Percentiles rank a stretch among this genome's conserved stretches.
phyloP scores from a whole-genome alignment of 129 eudicot species.

The Centrapalus pauciflorus region DNA sequence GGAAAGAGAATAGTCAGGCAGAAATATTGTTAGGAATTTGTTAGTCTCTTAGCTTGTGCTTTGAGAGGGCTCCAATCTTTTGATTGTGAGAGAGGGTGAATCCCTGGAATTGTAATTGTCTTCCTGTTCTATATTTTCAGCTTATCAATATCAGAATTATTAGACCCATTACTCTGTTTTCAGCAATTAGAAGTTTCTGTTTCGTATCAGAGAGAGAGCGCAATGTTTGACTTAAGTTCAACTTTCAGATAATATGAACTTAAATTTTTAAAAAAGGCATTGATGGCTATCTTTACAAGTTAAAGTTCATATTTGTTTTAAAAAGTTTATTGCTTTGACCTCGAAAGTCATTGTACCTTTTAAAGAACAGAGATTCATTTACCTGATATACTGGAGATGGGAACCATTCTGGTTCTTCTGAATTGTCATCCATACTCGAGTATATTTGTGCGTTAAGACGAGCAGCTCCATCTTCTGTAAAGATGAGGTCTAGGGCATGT shows the following conservation, averaged over 20 bases:
- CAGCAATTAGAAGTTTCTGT: no score
- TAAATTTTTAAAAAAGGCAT: not conserved
- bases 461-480: conserved; percentile 70
- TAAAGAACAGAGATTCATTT: not conserved
- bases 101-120: no score
- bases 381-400: conserved; percentile 82
- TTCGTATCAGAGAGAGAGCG: no score
- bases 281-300: not conserved
- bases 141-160: no score
- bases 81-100: no score
- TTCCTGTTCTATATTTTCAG: no score
- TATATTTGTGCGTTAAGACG: conserved; percentile 65
- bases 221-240: no score
- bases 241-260: not conserved
- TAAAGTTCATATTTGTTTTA: not conserved
- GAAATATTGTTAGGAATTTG: no score
- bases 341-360: not conserved
- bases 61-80: no score
- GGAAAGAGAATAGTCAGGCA: no score
- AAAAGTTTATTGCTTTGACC: not conserved
- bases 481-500: conserved; percentile 83
- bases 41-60: no score
- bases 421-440: conserved; percentile 44
- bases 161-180: no score
- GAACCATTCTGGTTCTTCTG: conserved; percentile 75